Evolutionary conservation across 176 grass and related monocot species (phyloP), one percentile per base, ranked within the genome.

Genomic region (Canna indica): DNA sequence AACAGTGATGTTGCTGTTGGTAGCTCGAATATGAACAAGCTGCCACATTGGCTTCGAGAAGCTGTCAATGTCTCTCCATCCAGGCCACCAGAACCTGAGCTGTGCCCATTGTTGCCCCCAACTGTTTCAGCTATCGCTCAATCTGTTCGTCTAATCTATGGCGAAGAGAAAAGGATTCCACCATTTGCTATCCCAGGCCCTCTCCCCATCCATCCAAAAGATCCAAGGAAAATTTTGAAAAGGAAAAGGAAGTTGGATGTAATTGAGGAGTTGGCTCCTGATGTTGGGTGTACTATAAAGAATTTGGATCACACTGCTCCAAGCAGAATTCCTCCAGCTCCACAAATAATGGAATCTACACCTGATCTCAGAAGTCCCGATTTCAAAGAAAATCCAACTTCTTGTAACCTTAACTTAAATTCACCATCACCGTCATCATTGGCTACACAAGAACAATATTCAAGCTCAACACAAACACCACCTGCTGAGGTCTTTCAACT

Each of bases 11-110:
- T 68, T 69, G 73, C 57, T 28, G 56, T 81, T 73, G 82, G 76
- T 77, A 77, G 81, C 64, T 99, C 85, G 61, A 93, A 83, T 78
- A 73, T 82, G 58, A 90, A 92, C 77, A 99, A 88, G 59, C 76
- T 99, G 64, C 94, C 90, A 0, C 94, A 99, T 88, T 99, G 94
- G 94, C 90, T 99, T 78, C 86, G 88, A 80, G 80, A 99, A 81
- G 90, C 90, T 70, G 89, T 99, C 63, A 86, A 82, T 45, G 72
- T 79, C 58, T 81, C 89, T 61, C 56, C 78, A 31, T 79, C 68
- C 7, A 91, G 83, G 71, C 78, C 77, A 36, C 76, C 62, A 82
- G 82, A 79, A 74, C 72, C 69, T 25, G 81, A 77, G 27, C 75
- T 99, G 73, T 84, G 89, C 2, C 74, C 80, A 25, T 77, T 78